Conservation (phyloP, 2,329 filamentous ascomycete species). For the Coniochaeta prunicola region DNA sequence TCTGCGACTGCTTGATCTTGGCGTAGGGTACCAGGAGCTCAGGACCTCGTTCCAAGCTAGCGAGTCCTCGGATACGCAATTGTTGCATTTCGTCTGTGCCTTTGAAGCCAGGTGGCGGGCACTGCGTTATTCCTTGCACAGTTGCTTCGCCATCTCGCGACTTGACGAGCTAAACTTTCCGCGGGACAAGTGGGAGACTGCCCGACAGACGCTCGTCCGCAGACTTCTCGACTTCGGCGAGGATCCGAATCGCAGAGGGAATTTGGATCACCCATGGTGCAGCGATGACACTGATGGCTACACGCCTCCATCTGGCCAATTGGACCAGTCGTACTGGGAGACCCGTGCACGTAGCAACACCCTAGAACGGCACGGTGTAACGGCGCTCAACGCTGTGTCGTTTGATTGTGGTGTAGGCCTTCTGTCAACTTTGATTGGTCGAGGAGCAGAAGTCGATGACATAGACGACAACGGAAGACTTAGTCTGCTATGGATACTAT, state of each 20-base stretch:
- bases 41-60: not conserved
- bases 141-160: not conserved
- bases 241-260: not conserved
- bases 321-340: not conserved
- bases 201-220: not conserved
- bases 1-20: not conserved
- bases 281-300: not conserved
- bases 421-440: not conserved
- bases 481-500: not conserved
- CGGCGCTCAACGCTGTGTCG: not conserved
- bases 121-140: not conserved
- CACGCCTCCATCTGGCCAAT: not conserved
- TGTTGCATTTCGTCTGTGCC: not conserved
- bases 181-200: not conserved
- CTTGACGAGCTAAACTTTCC: not conserved
- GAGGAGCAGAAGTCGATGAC: not conserved
- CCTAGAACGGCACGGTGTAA: not conserved
- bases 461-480: not conserved
- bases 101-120: not conserved
- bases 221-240: not conserved
- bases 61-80: not conserved
- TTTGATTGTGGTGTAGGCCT: not conserved
- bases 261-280: not conserved
- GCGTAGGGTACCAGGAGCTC: not conserved
- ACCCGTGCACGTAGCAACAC: not conserved